phyloP scores from a whole-genome alignment of 73 alveolate species.

The Chromera velia region DNA sequence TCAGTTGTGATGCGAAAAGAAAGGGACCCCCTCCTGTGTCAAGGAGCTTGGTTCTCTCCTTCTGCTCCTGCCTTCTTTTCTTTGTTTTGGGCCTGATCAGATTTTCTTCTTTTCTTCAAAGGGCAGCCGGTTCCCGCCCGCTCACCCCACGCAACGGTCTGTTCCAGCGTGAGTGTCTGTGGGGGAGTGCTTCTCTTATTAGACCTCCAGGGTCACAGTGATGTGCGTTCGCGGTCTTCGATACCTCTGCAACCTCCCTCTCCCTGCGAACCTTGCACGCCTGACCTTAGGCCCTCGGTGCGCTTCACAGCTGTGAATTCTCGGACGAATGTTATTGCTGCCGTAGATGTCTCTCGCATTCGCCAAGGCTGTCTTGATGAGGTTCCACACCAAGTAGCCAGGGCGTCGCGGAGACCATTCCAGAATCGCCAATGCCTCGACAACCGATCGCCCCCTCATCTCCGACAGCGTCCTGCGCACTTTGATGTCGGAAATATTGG shows the following conservation, averaged over 20 bases:
- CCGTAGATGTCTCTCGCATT: neutral
- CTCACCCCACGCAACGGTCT: no score
- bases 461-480: neutral
- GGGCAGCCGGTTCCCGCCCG: no score
- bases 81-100: no score
- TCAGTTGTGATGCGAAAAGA: no score
- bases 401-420: neutral
- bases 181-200: no score
- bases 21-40: no score
- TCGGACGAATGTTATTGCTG: neutral
- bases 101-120: no score
- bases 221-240: neutral
- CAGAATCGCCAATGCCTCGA: neutral
- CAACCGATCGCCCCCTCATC: neutral
- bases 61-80: no score
- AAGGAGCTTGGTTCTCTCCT: no score
- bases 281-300: neutral
- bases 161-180: no score
- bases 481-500: neutral
- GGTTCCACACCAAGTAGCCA: neutral
- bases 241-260: neutral
- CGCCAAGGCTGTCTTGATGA: neutral
- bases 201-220: neutral
- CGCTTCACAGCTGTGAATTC: neutral
- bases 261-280: neutral